Conservation (phyloP, 495 filamentous ascomycete species). For the Haplographium delicatum region DNA sequence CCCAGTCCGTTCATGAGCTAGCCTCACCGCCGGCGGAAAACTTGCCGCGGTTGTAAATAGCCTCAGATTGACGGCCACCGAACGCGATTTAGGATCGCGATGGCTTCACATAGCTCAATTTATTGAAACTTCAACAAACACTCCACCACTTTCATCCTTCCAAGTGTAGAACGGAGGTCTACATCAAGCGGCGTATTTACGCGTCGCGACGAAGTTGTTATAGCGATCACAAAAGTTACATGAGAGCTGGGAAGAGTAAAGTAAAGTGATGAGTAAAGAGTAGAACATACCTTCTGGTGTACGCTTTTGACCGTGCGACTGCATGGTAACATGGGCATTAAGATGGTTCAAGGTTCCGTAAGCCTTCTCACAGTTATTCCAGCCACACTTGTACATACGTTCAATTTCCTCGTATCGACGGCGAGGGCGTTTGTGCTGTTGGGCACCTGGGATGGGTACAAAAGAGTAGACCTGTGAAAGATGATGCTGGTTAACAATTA, state of each 20-base stretch:
- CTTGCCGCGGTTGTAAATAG: conserved; percentile 3
- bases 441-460: conserved; percentile 93
- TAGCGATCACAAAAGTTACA: too few species aligned
- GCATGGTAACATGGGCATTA: conserved; percentile 98
- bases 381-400: conserved; percentile 99
- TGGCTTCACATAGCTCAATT: too few species aligned
- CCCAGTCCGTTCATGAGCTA: conserved; percentile 19
- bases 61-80: too few species aligned
- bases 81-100: too few species aligned
- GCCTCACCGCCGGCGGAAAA: conserved; percentile 21
- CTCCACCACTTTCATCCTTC: too few species aligned
- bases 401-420: conserved; percentile 98
- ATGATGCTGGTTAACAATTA: conserved; percentile 38
- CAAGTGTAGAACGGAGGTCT: too few species aligned
- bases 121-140: too few species aligned
- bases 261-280: background rate
- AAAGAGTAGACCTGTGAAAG: conserved; percentile 88
- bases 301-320: conserved; percentile 85
- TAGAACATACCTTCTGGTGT: conserved; percentile 84
- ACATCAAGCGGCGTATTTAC: too few species aligned
- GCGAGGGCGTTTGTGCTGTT: conserved; percentile 94
- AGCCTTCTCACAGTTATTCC: conserved; percentile 96
- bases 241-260: background rate
- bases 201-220: too few species aligned
- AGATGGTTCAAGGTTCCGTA: conserved; percentile 95